Evolutionary conservation across 2,329 filamentous ascomycete species (phyloP).

Genomic region (Laburnicola sp.): DNA sequence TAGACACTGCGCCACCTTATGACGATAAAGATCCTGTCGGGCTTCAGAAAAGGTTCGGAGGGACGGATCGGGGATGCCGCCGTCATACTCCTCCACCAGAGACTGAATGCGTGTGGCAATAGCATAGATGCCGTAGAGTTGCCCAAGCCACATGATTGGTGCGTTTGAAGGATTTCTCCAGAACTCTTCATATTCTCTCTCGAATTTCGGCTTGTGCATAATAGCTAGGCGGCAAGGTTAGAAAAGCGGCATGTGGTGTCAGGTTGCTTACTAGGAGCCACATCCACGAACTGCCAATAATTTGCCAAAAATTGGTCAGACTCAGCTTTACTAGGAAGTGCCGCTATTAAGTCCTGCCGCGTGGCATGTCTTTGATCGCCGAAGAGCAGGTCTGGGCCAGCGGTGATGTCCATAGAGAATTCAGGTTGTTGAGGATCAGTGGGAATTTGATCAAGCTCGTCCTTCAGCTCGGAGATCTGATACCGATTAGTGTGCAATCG

Average conservation of each 20-base stretch:
- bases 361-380: constrained; percentile 31
- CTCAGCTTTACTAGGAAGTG: constrained; percentile 30
- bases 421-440: constrained; percentile 24
- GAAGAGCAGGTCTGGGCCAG: constrained; percentile 37
- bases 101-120: constrained; percentile 31
- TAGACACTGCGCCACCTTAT: constrained; percentile 38
- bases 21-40: constrained; percentile 35
- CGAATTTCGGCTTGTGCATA: constrained; percentile 37
- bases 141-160: constrained; percentile 50
- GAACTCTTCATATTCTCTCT: constrained; percentile 47
- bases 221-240: constrained; percentile 24
- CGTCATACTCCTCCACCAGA: constrained; percentile 17
- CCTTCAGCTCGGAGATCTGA: constrained; percentile 39
- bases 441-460: constrained; percentile 37
- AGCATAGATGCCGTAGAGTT: constrained; percentile 49
- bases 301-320: constrained; percentile 28
- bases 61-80: constrained; percentile 7
- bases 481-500: background rate
- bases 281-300: constrained; percentile 34
- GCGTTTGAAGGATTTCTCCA: constrained; percentile 46
- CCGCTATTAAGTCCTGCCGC: constrained; percentile 34
- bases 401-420: constrained; percentile 19
- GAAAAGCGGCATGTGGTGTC: background rate
- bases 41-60: constrained; percentile 21
- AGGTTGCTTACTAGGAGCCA: constrained; percentile 26